phyloP scores from a whole-genome alignment of 495 filamentous ascomycete species.

The Xylaria castorea region DNA sequence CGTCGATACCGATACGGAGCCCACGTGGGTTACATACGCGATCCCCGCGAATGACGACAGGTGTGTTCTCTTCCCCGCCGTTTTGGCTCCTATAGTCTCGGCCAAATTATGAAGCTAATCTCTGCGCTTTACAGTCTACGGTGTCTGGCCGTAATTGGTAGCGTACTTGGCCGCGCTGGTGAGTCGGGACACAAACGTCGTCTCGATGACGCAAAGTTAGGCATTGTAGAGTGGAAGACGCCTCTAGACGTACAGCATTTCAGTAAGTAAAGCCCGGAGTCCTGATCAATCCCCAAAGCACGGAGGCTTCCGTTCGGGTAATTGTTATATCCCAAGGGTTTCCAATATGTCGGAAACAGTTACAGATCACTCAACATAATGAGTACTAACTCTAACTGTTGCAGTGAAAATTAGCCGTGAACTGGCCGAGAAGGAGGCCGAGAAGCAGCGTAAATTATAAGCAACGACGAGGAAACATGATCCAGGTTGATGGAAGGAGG shows the following conservation, averaged over 20 bases:
- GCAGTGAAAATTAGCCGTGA: slow-evolving; percentile 13
- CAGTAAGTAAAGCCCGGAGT: slow-evolving; percentile 23
- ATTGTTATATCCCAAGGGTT: not conserved
- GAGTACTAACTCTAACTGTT: not conserved
- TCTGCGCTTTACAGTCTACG: slow-evolving; percentile 65
- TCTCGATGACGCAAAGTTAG: slow-evolving; percentile 63
- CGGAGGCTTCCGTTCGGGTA: not conserved
- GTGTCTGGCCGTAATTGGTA: slow-evolving; percentile 79
- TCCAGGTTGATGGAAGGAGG: not conserved
- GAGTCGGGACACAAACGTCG: slow-evolving; percentile 74
- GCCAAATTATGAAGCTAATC: slow-evolving; percentile 8
- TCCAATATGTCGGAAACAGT: not conserved
- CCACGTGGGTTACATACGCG: slow-evolving; percentile 93
- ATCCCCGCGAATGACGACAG: slow-evolving; percentile 97
- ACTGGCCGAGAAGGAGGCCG: not conserved
- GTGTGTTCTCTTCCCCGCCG: slow-evolving; percentile 46
- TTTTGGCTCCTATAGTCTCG: not conserved
- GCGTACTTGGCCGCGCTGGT: slow-evolving; percentile 83
- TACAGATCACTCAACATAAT: not conserved
- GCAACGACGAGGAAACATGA: not conserved
- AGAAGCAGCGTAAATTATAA: not conserved
- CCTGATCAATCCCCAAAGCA: not conserved
- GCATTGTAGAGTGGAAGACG: slow-evolving; percentile 64
- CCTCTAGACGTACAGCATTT: slow-evolving; percentile 46
- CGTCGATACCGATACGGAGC: slow-evolving; percentile 92